Evolutionary conservation across 2,329 filamentous ascomycete species (phyloP), one percentile per base, ranked within the genome.

Genomic region (Ciborinia camelliae): DNA sequence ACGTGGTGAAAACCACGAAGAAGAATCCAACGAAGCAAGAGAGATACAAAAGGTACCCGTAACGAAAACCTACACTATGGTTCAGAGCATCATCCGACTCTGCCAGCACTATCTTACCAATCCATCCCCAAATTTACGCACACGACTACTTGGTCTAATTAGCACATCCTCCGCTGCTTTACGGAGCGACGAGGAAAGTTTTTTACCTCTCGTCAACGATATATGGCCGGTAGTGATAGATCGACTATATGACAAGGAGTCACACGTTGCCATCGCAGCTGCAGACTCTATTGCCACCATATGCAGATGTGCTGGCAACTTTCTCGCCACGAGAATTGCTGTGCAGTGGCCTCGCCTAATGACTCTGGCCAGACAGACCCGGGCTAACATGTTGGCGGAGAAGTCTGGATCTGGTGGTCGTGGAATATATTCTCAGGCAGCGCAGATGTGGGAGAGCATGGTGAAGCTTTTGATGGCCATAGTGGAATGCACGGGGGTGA

Each of bases 31-130:
- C 32, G 51, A 39, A 75, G 55, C 69, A 76, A 76, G 76, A 51
- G 82, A 89, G 73, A 76, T 78, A 28, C 79, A 84, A 37, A 82
- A 85, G 65, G 81, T 84, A 26, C 86, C 87, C n/a, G 87, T 88
- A 43, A 90, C 90, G 53, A 89, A 90, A 69, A 91, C 90, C 0
- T 96, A 96, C 76, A 82, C 82, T n/a, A 83, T 97, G 14, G 84
- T 98, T 4, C 82, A 92, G 41, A 89, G 88, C 65, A 95, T 99
- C 64, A 86, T 92, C 30, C 85, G 85, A 57, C 86, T 96, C 0
- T 94, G 92, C 6, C 93, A 97, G 73, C 89, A 97, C 74, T 95
- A 97, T 76, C 84, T 99, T 14, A 92, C 94, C 7, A 93, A 92
- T 0, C 88, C 91, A 0, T 93, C 92, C 0, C 87, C 93, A 0